Evolutionary conservation across 495 filamentous ascomycete species (phyloP).

Genomic region (Monascus purpureus): DNA sequence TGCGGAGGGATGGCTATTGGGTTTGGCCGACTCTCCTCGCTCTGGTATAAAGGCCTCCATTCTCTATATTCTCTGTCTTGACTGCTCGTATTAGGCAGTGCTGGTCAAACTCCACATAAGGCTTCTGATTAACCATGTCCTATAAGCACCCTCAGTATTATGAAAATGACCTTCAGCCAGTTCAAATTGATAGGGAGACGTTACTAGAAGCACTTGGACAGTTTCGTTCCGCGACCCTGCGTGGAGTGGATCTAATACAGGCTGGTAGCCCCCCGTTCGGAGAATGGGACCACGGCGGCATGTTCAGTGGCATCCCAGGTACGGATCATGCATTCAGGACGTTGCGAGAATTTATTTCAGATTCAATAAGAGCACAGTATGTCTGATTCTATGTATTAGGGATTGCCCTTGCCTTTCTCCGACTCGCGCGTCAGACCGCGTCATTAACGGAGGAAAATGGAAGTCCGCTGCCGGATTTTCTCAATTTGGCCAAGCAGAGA

Average conservation of each 20-base stretch:
- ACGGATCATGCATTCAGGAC: slow-evolving; percentile 1
- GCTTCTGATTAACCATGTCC: slow-evolving; percentile 9
- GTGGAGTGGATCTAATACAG: slow-evolving; percentile 15
- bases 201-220: slow-evolving; percentile 11
- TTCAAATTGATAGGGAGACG: slow-evolving; percentile 2
- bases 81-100: too few species aligned
- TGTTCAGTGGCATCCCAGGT: slow-evolving; percentile 19
- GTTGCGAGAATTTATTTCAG: background rate
- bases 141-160: slow-evolving; percentile 15
- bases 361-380: background rate
- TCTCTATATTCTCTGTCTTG: too few species aligned
- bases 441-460: slow-evolving; percentile 6
- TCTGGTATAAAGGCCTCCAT: too few species aligned
- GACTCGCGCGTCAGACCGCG: slow-evolving; percentile 20
- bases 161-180: slow-evolving; percentile 9
- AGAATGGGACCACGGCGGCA: slow-evolving; percentile 13
- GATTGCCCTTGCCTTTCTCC: slow-evolving; percentile 22
- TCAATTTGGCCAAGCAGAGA: slow-evolving; percentile 13
- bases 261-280: slow-evolving; percentile 10
- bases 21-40: too few species aligned
- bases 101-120: too few species aligned
- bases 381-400: slow-evolving; percentile 7
- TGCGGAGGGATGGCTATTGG: too few species aligned
- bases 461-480: slow-evolving; percentile 10
- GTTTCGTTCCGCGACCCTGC: slow-evolving; percentile 15